Conservation (phyloP, 2,329 filamentous ascomycete species). For the Amphichorda felina region DNA sequence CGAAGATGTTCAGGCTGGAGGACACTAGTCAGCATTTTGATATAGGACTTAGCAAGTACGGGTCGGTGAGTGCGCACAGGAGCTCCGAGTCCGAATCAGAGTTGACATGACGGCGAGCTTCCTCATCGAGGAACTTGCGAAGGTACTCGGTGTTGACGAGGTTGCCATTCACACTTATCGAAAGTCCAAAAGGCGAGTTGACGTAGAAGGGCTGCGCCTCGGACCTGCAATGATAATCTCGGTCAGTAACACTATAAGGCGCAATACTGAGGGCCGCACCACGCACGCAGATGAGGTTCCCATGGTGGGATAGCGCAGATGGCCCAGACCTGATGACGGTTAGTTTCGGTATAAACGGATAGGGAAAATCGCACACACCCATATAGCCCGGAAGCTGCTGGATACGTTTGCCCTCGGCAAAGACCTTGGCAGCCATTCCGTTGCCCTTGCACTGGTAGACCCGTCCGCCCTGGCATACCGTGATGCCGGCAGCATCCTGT, state of each 20-base stretch:
- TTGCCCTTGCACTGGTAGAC: conserved; percentile 87
- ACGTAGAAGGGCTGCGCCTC: conserved; percentile 77
- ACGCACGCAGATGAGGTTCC: conserved; percentile 34
- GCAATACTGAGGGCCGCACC: background rate
- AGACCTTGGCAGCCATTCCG: conserved; percentile 65
- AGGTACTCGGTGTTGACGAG: conserved; percentile 66
- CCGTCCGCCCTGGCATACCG: conserved; percentile 64
- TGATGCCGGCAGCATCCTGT: conserved; percentile 82
- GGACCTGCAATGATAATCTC: background rate
- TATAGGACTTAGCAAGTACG: too few relatives aligned
- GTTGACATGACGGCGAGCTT: conserved; percentile 79
- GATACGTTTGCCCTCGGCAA: conserved; percentile 55
- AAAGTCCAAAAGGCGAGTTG: conserved; percentile 48
- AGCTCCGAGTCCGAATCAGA: conserved; percentile 82
- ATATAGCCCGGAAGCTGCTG: conserved; percentile 56
- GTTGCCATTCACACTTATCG: conserved; percentile 78
- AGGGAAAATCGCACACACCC: conserved; percentile 31
- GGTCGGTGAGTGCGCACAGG: conserved; percentile 27
- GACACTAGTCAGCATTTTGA: background rate
- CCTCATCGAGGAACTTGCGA: conserved; percentile 59
- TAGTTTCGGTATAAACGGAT: background rate
- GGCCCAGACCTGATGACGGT: conserved; percentile 39
- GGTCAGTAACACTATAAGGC: background rate
- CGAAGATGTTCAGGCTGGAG: conserved; percentile 65
- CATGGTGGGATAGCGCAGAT: conserved; percentile 81